These are phyloP conservation scores for Sclerotinia nivalis DNA, from an alignment of 2,329 filamentous ascomycete species.

Conservation along the genomic window DNA sequence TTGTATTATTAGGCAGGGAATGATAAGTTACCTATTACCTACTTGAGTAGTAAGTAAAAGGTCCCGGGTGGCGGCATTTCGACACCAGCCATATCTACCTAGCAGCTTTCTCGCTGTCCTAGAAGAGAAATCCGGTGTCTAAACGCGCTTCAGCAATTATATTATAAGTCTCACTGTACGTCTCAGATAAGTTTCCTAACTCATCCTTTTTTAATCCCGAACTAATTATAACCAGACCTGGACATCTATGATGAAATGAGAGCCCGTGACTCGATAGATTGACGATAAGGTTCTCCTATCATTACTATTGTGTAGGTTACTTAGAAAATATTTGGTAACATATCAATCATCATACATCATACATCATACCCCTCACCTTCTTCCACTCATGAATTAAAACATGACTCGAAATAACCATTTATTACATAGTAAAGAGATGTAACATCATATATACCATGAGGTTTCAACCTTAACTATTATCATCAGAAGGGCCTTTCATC, in stretches of 20 bases:
- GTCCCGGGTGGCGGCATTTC: slow-evolving; percentile 4
- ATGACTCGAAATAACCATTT: background rate
- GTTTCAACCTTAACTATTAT: background rate
- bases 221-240: background rate
- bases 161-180: background rate
- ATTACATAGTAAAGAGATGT: background rate
- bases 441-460: no score
- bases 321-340: background rate
- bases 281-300: no score
- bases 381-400: background rate
- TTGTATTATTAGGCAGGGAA: background rate
- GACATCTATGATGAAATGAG: background rate
- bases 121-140: background rate
- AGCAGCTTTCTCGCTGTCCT: background rate
- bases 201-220: no score
- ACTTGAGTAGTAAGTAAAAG: background rate
- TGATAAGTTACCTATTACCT: background rate
- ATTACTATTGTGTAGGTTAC: no score
- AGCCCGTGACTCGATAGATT: background rate
- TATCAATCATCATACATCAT: no score
- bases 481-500: background rate
- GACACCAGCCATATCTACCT: background rate
- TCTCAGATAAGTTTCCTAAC: background rate
- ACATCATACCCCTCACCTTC: background rate
- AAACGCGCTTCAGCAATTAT: slow-evolving; percentile 4